Base-by-base conservation (phyloP, 1,284 basidiomycete genomes). In the Ceratobasidium theobromae region DNA sequence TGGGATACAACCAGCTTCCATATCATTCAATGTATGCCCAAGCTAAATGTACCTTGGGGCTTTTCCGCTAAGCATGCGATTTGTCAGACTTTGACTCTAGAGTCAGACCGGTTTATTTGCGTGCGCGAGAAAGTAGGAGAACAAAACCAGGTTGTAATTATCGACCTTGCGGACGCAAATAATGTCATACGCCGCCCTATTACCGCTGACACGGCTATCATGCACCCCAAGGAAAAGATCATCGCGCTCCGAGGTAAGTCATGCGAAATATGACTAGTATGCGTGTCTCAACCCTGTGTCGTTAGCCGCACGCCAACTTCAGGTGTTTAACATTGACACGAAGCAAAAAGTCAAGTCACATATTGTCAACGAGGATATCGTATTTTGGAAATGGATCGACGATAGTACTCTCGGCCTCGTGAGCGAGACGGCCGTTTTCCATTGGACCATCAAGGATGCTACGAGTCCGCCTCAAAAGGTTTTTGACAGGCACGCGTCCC, bases 321-420 rank as follows among this genome's bases (percentile, higher is more conserved):
- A 99, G 79, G 88, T 99, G 70, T 99, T 99, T 83, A 98, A 99
- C 78, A 94, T 99, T 71, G 95, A 93, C 74, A 92, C 88, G 52
- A 99, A 98, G 82, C 88, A 89, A 75, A 99, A 99, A 80, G 91
- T 99, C 77, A 98, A 98, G 76, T 94, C 95, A 25, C 95, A 99
- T 76, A 81, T 89, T 68, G 95, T 91, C 82, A 89, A 88, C 75
- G 95, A 98, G 76, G 97, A 99, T 74, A 86, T 99, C 68, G 87
- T 92, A 45, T 99, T 98, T 79, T 99, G 97, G 97, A 98, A 96
- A 76, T 99, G 97, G 97, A 87, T 98, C 67, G 91, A 87, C 68
- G 88, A 93, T 72, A 86, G 88, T 18, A 91, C 89, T 23, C 88
- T 99, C 69, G 97, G 96, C 74, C 86, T 99, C 79, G 97, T 99